Percentiles rank a stretch among this genome's conserved stretches.
Conservation (phyloP, 371 early-diverging fungal genomes). For the Rhizopus sp. region DNA sequence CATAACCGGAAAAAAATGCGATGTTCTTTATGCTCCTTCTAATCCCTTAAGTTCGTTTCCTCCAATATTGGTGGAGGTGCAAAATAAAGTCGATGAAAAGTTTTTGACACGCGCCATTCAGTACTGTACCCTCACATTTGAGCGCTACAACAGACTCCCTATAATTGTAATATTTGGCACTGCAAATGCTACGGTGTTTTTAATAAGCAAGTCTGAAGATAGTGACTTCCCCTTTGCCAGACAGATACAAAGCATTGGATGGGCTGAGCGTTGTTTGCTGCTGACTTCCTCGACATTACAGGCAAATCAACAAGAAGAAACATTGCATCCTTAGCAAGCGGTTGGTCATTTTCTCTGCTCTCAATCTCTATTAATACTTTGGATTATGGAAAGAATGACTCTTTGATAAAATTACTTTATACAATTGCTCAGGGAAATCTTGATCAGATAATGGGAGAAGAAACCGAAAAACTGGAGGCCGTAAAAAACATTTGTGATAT, state of each 20-base stretch:
- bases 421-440: conserved; percentile 19
- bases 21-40: conserved; percentile 16
- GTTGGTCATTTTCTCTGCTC: conserved; percentile 14
- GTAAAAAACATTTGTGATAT: conserved; percentile 15
- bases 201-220: conserved; percentile 7
- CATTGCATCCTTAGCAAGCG: conserved; percentile 15
- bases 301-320: conserved; percentile 14
- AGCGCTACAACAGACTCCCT: conserved; percentile 13
- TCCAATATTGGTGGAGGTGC: conserved; percentile 12
- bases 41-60: conserved; percentile 15
- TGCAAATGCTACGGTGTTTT: conserved; percentile 6
- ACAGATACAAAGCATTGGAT: conserved; percentile 12
- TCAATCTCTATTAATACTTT: conserved; percentile 16
- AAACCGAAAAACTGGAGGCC: conserved; percentile 21
- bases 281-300: conserved; percentile 12
- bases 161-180: conserved; percentile 11
- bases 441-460: conserved; percentile 17
- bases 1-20: conserved; percentile 17
- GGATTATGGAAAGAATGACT: conserved; percentile 18
- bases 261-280: conserved; percentile 10
- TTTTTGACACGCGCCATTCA: conserved; percentile 13
- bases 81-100: conserved; percentile 15
- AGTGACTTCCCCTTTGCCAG: conserved; percentile 16
- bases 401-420: conserved; percentile 7
- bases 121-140: conserved; percentile 15